These are phyloP conservation scores for Metarhizium humberi DNA, from an alignment of 2,329 filamentous ascomycete genomes.

Conservation along the genomic window DNA sequence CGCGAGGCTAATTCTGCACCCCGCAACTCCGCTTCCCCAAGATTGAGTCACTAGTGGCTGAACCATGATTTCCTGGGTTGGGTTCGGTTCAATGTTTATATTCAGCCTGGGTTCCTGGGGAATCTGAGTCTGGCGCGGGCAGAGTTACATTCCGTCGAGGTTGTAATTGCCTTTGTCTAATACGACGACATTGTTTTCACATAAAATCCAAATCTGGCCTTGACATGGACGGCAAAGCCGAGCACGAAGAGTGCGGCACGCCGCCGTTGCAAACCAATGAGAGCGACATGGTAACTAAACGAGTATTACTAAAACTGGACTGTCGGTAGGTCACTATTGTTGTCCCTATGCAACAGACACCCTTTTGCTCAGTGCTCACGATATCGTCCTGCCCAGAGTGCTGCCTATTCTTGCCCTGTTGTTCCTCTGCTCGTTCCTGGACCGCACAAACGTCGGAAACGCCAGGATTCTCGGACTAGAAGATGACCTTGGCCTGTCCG, in stretches of 20 bases:
- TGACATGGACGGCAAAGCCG: conserved; percentile 10
- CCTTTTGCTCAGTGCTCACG: conserved; percentile 2
- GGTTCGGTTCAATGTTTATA: neutral
- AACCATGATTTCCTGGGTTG: neutral
- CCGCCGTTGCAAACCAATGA: conserved; percentile 5
- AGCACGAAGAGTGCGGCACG: conserved; percentile 12
- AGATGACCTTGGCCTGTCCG: conserved; percentile 44
- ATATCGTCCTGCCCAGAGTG: conserved; percentile 31
- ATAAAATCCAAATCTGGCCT: conserved; percentile 5
- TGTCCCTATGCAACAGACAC: neutral
- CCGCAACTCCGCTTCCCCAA: neutral
- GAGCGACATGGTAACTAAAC: conserved; percentile 12
- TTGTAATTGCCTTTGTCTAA: neutral
- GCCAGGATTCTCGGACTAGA: conserved; percentile 57
- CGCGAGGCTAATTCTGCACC: neutral
- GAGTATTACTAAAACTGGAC: conserved; percentile 20
- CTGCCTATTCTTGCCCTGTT: conserved; percentile 54
- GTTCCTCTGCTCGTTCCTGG: conserved; percentile 55
- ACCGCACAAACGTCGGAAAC: conserved; percentile 67
- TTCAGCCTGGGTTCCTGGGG: neutral
- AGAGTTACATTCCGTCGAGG: neutral
- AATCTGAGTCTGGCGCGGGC: neutral
- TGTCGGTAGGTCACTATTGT: conserved; percentile 9
- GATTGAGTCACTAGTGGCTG: neutral
- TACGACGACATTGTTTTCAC: neutral